A percentile compares a stretch with the other conserved stretches of the same genome.
phyloP scores from a whole-genome alignment of 176 grass and related monocot genomes.

The Poa annua region DNA sequence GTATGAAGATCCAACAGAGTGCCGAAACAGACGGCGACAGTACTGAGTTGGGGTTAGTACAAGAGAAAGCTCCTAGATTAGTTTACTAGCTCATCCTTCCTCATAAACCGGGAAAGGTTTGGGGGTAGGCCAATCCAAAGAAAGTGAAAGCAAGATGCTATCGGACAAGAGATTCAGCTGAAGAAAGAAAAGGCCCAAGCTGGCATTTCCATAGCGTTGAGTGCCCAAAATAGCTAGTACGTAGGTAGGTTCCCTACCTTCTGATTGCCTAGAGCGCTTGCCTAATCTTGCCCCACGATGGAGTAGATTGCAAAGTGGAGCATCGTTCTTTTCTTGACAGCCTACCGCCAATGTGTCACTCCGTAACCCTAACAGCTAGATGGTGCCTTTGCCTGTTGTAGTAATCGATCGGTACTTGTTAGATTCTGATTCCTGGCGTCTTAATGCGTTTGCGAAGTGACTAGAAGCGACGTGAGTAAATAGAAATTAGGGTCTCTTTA shows the following conservation, averaged over 20 bases:
- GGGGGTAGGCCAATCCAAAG: conserved; percentile 38
- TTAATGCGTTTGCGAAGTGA: neutral
- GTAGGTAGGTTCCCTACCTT: conserved; percentile 32
- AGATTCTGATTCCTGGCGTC: neutral
- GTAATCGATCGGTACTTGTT: neutral
- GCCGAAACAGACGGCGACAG: conserved; percentile 8
- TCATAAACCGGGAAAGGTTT: conserved; percentile 47
- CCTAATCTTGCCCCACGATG: neutral
- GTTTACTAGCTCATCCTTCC: neutral
- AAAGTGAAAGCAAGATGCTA: conserved; percentile 52
- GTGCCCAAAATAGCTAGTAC: neutral
- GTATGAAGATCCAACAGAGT: neutral
- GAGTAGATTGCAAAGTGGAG: neutral
- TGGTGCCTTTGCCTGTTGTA: neutral
- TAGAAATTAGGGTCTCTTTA: neutral
- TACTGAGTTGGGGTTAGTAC: neutral
- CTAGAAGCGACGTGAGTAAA: neutral
- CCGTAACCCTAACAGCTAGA: neutral
- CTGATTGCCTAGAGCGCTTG: conserved; percentile 50
- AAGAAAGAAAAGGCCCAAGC: conserved; percentile 27
- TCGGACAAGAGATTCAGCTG: conserved; percentile 38
- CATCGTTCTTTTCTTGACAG: neutral
- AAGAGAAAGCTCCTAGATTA: neutral
- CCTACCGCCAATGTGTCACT: neutral
- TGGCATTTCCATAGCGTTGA: conserved; percentile 30